Evolutionary conservation across 2,329 filamentous ascomycete species (phyloP).

Genomic region (Escovopsis sp.): DNA sequence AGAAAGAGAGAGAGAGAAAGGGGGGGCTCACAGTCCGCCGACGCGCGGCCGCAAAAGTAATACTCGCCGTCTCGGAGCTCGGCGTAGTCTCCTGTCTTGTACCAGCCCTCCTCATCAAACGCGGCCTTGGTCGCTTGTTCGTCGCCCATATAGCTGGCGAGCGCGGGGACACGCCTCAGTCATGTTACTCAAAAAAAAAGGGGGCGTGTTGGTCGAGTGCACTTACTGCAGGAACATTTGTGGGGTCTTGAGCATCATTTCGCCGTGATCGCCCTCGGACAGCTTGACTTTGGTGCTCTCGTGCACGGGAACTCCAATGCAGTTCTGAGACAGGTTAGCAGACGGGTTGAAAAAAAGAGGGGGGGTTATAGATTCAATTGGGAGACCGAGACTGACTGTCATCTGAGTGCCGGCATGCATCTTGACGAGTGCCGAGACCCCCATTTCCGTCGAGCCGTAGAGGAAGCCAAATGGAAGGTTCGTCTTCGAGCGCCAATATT

Average conservation of each 20-base stretch:
- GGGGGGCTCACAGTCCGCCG: slow-evolving; percentile 8
- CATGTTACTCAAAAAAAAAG: neutral
- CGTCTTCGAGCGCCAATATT: slow-evolving; percentile 7
- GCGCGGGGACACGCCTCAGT: neutral
- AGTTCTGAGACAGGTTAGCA: slow-evolving; percentile 1
- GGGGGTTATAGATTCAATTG: too few species aligned
- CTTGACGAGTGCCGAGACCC: neutral
- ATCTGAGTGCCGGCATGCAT: slow-evolving; percentile 1
- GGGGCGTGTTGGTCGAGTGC: neutral
- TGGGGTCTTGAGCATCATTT: slow-evolving; percentile 8
- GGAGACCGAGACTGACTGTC: neutral
- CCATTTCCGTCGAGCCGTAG: slow-evolving; percentile 8
- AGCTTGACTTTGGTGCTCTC: slow-evolving; percentile 5
- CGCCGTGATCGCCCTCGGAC: slow-evolving; percentile 9
- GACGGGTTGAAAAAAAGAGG: too few species aligned
- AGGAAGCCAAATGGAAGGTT: slow-evolving; percentile 6
- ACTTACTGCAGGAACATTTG: slow-evolving; percentile 9
- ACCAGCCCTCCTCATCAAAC: slow-evolving; percentile 76
- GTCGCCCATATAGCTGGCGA: slow-evolving; percentile 22
- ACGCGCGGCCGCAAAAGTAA: slow-evolving; percentile 9
- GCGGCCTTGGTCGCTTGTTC: slow-evolving; percentile 63
- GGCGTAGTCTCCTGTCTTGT: slow-evolving; percentile 78
- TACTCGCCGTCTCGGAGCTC: slow-evolving; percentile 36
- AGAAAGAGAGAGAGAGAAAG: neutral
- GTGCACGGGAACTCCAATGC: slow-evolving; percentile 2